phyloP scores from a whole-genome alignment of 2,329 filamentous ascomycete genomes.

The Ceratocystis harringtonii region DNA sequence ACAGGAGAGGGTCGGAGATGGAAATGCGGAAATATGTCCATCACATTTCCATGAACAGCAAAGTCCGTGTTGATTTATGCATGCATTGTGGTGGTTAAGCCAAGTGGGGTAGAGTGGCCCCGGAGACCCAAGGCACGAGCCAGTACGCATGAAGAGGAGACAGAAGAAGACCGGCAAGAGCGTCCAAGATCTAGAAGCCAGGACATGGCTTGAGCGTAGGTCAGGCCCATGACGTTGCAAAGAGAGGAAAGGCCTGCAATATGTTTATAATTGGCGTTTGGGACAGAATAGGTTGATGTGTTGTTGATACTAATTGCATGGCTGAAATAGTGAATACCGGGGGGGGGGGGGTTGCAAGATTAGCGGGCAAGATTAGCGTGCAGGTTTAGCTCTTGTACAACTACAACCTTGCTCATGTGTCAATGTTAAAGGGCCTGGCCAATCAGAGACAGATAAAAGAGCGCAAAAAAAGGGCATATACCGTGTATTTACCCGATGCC shows the following conservation, averaged over 20 bases:
- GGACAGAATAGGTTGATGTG: too few species aligned
- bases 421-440: background rate
- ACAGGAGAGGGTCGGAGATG: background rate
- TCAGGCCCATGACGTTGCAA: background rate
- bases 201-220: background rate
- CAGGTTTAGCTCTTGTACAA: too few species aligned
- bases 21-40: background rate
- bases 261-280: too few species aligned
- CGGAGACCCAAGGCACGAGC: background rate
- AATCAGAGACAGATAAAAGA: background rate
- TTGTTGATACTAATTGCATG: too few species aligned
- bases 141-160: background rate
- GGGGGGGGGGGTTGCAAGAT: too few species aligned
- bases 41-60: background rate
- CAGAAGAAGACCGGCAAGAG: background rate
- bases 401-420: too few species aligned
- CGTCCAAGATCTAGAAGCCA: too few species aligned
- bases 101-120: background rate
- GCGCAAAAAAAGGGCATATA: background rate
- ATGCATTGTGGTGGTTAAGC: background rate
- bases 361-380: too few species aligned
- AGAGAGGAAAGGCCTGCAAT: too few species aligned
- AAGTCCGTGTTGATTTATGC: background rate
- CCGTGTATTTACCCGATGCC: background rate
- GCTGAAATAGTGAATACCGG: too few species aligned